These are phyloP conservation scores for Candida tammaniensis DNA, from an alignment of 805 yeast genomes.

Conservation along the genomic window DNA sequence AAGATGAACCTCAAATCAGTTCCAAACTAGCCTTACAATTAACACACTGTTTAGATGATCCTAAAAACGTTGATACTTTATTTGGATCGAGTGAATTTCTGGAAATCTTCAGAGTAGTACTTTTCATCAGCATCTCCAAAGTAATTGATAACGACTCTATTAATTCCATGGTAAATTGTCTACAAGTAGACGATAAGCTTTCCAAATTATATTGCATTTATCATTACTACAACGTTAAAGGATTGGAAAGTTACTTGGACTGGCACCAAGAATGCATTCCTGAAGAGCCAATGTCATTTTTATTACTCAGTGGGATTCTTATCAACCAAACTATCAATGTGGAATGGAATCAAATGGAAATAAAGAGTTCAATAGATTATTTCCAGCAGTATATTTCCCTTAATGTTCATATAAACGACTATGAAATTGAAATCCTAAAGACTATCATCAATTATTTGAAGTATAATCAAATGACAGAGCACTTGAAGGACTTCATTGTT, in stretches of 20 bases:
- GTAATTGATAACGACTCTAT: no score
- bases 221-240: conserved; percentile 5
- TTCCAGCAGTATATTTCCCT: conserved; percentile 16
- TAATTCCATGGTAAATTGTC: no score
- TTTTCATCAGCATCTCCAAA: conserved; percentile 1
- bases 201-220: conserved; percentile 3
- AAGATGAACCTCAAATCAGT: not conserved
- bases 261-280: no score
- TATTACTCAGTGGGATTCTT: conserved; percentile 20
- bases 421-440: conserved; percentile 29
- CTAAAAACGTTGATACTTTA: conserved; percentile 2
- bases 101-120: conserved; percentile 15
- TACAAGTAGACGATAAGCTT: not conserved
- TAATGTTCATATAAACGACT: conserved; percentile 1
- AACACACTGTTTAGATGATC: not conserved
- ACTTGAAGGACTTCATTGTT: not conserved
- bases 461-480: conserved; percentile 20
- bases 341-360: conserved; percentile 18
- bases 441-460: conserved; percentile 20
- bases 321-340: conserved; percentile 20
- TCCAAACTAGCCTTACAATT: not conserved
- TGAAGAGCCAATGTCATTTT: conserved; percentile 1
- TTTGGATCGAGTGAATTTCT: conserved; percentile 10
- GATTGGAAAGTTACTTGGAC: conserved; percentile 4
- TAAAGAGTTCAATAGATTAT: conserved; percentile 1